phyloP scores from a whole-genome alignment of 441 rosid genomes.

The Adansonia madagascariensis region DNA sequence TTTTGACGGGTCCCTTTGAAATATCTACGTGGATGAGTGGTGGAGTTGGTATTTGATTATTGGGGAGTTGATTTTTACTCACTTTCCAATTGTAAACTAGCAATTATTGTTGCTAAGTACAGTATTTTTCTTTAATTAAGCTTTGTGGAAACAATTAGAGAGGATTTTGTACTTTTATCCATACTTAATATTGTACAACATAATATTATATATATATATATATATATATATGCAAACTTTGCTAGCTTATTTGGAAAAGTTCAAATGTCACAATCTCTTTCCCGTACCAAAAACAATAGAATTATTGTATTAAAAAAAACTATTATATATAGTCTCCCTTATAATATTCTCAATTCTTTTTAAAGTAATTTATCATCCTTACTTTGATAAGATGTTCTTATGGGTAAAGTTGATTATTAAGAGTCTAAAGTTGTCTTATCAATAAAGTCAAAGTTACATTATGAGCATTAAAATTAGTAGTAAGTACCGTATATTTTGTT shows the following conservation, averaged over 20 bases:
- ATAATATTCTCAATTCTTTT: neutral
- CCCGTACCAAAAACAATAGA: neutral
- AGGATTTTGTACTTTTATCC: neutral
- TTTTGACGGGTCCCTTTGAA: slow-evolving; percentile 21
- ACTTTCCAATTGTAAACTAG: slow-evolving; percentile 24
- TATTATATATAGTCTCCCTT: no score
- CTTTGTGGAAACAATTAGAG: neutral
- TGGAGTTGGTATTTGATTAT: slow-evolving; percentile 29
- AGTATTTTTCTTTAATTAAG: neutral
- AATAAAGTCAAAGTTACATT: neutral
- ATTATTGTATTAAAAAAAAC: neutral
- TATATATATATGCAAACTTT: no score
- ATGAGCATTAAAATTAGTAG: neutral
- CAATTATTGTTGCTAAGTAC: slow-evolving; percentile 17
- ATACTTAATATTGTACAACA: neutral
- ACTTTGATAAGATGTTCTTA: neutral
- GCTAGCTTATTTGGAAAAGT: neutral
- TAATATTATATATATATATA: neutral
- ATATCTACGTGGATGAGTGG: slow-evolving; percentile 37
- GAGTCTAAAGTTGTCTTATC: neutral
- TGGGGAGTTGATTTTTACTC: slow-evolving; percentile 30
- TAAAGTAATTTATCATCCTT: neutral
- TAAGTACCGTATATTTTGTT: neutral
- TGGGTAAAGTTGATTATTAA: neutral
- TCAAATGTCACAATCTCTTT: neutral